phyloP scores from a whole-genome alignment of 2,329 filamentous ascomycete species.

The Botryotinia globosa region DNA sequence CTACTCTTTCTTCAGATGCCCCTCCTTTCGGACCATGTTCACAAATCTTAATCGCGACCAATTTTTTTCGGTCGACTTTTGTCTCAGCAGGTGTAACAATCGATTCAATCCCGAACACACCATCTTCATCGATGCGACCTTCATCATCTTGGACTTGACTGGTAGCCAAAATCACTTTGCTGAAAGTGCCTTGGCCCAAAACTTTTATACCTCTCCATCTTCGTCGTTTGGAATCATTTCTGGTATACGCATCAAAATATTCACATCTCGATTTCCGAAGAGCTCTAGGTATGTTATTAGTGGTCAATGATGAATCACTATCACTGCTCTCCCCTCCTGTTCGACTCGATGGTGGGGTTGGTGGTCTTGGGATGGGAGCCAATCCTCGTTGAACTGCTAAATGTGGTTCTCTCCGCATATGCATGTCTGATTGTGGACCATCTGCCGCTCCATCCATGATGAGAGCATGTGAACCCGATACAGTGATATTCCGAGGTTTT shows the following conservation, averaged over 20 bases:
- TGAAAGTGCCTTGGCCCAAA: constrained; percentile 92
- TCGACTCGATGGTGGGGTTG: constrained; percentile 81
- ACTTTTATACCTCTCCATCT: constrained; percentile 77
- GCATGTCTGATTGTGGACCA: constrained; percentile 41
- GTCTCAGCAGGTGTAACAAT: constrained; percentile 37
- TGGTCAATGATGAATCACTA: constrained; percentile 48
- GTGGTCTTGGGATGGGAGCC: constrained; percentile 58
- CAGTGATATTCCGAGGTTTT: constrained; percentile 67
- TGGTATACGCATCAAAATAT: constrained; percentile 67
- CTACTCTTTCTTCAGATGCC: constrained; percentile 87
- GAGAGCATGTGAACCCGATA: constrained; percentile 60
- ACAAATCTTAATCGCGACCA: constrained; percentile 94
- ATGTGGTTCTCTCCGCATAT: constrained; percentile 74
- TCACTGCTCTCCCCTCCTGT: constrained; percentile 53
- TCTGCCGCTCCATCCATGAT: constrained; percentile 47
- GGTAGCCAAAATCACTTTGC: constrained; percentile 87
- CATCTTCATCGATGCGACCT: constrained; percentile 41
- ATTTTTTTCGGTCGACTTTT: constrained; percentile 65
- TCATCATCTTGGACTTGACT: constrained; percentile 61
- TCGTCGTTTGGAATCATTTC: constrained; percentile 66
- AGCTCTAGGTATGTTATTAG: constrained; percentile 39
- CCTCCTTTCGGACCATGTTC: constrained; percentile 92
- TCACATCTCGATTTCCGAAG: constrained; percentile 49
- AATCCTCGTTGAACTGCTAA: constrained; percentile 77
- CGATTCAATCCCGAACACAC: constrained; percentile 35